These are phyloP conservation scores for Pharus latifolius DNA, from an alignment of 176 grass and related monocot species.

Conservation along the genomic window DNA sequence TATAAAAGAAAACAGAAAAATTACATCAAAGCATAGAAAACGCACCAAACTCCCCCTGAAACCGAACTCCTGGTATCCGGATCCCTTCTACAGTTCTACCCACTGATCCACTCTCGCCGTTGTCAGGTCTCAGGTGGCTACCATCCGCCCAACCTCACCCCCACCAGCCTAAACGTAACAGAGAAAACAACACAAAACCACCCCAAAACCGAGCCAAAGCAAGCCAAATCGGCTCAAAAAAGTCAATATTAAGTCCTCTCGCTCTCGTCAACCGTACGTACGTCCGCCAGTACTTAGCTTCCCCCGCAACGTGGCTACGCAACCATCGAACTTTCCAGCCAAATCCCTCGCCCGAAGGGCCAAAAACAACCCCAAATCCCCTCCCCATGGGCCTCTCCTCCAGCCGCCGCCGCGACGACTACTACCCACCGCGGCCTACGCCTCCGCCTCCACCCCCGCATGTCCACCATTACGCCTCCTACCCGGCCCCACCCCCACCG, in stretches of 20 bases:
- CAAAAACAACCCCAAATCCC: no score
- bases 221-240: no score
- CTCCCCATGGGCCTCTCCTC: constrained; percentile 41
- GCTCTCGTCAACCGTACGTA: constrained; percentile 7
- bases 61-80: no score
- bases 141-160: no score
- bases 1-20: no score
- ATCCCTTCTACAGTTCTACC: no score
- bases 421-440: constrained; percentile 16
- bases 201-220: no score
- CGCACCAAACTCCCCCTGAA: no score
- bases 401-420: constrained; percentile 37
- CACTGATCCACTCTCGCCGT: no score
- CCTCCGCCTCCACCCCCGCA: neutral
- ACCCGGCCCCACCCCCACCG: neutral
- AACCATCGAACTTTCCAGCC: neutral
- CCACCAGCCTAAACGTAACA: no score
- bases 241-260: constrained; percentile 10
- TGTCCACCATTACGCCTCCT: constrained; percentile 2
- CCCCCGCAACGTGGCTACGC: constrained; percentile 10
- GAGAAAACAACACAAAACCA: neutral
- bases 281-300: neutral
- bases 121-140: no score
- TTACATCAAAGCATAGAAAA: no score
- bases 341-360: neutral